Percentiles rank a stretch among this genome's conserved stretches.
These are phyloP conservation scores for Platismatia glauca DNA, from an alignment of 495 filamentous ascomycete species.

Conservation along the genomic window DNA sequence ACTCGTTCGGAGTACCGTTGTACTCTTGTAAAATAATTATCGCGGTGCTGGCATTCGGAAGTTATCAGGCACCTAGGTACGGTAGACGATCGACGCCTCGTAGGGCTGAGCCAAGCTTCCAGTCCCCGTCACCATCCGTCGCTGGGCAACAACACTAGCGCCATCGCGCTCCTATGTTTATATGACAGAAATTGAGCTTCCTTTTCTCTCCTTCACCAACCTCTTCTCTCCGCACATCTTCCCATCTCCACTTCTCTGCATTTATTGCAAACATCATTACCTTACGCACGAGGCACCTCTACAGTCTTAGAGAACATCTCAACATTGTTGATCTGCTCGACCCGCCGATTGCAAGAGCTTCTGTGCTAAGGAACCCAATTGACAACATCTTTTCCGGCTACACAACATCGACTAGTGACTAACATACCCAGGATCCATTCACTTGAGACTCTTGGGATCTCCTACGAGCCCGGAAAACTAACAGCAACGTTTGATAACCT, in stretches of 20 bases:
- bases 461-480: slow-evolving; percentile 26
- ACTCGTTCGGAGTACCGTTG: no score
- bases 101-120: slow-evolving; percentile 9
- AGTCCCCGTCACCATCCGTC: not conserved
- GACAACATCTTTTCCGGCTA: slow-evolving; percentile 36
- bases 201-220: slow-evolving; percentile 18
- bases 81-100: slow-evolving; percentile 6
- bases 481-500: slow-evolving; percentile 24
- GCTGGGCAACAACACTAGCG: slow-evolving; percentile 3
- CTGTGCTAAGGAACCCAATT: slow-evolving; percentile 34
- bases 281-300: slow-evolving; percentile 23
- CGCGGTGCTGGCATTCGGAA: not conserved
- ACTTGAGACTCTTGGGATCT: slow-evolving; percentile 54
- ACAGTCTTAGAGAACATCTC: slow-evolving; percentile 34
- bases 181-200: slow-evolving; percentile 2
- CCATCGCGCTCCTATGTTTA: slow-evolving; percentile 5
- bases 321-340: slow-evolving; percentile 26
- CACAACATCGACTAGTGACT: slow-evolving; percentile 38
- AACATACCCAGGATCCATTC: slow-evolving; percentile 52
- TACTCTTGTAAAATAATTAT: not conserved
- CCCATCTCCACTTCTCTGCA: slow-evolving; percentile 26
- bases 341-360: slow-evolving; percentile 32
- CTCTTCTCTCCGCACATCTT: slow-evolving; percentile 21
- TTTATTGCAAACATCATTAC: slow-evolving; percentile 24
- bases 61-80: not conserved